Evolutionary conservation across 2,329 filamentous ascomycete genomes (phyloP), one percentile per base, ranked within the genome.

Genomic region (Whalleya microplaca): DNA sequence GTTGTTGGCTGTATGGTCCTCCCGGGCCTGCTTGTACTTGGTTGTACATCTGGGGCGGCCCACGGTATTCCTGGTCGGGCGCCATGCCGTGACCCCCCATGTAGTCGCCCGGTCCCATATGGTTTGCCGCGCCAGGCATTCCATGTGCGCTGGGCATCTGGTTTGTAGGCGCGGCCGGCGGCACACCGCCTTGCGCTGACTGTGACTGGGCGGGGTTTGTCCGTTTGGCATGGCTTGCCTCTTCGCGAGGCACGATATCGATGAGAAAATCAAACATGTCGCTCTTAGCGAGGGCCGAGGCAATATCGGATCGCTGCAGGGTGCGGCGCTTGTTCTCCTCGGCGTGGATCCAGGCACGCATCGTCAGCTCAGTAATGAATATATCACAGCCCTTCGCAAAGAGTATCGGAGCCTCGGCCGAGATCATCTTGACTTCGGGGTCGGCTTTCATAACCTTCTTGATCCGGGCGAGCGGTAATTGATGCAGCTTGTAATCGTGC

Each of bases 391-490:
- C 95, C 76, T 99, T 99, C 49, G 95, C 95, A 70, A 99, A 99
- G 14, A 99, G 81, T 66, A 99, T 99, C 1, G 95, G 95, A 1
- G 95, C 95, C 77, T 99, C 95, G 8, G 95, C 95, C 3, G 93
- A 98, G 62, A 99, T 99, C 95, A 99, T 99, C 80, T 99, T 99
- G 46, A 99, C 95, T 69, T 99, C 95, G 0, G 95, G 95, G 66
- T 99, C 95, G 0, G 95, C 95, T 78, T 99, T 99, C 95, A 99
- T 99, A 64, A 99, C 95, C 76, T 99, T 99, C 82, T 99, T 99
- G 79, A 99, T 99, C 52, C 95, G 89, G n/a, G 95, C 95, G 41
- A 99, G 83, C 1, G 95, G 95, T 41, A 99, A 83, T 74, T 98
- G 95, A 74, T 99, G 95, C 54, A 98, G 85, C 77, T 99, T 99